Base-by-base conservation (phyloP, 176 grass and related monocot species). In the bread wheat (Triticum aestivum) region DNA sequence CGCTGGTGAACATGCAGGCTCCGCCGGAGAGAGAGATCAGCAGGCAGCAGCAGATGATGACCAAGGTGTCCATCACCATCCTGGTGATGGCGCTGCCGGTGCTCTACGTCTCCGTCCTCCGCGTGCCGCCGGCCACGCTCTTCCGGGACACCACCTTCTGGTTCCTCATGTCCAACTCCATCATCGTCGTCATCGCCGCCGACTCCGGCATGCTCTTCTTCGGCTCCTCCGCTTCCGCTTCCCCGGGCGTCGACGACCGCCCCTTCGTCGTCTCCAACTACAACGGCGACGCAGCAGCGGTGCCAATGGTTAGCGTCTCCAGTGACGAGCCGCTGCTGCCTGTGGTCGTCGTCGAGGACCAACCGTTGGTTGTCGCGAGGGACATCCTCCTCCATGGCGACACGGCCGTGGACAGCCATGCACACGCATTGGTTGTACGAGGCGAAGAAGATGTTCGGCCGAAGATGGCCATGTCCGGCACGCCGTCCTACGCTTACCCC, bases 151-250 rank as follows among this genome's bases (percentile, higher is more conserved):
- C 97, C 90, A 90, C 83, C 92, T 98, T 98, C 89, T 98, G 97
- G 97, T 98, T 98, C 88, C 92, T 98, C 89, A 94, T 96, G 88
- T 98, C 90, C 49, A 98, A 98, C 82, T 94, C 92, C 87, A 92
- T 98, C 87, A 94, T 98, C 88, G 54, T 98, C 82, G 80, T 98
- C 75, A 92, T 98, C 65, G 94, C 87, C 59, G 87, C 92, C 23
- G 97, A 98, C 86, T 94, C 92, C 42, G 97, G 94, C 69, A 73
- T 89, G 52, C 77, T 94, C 90, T 91, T 87, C 89, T 87, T 87
- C 47, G 26, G 76, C 37, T 91, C 89, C 44, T 70, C 93, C 61
- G 37, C 84, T 12, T 5, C 78, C 35, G 0, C 39, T 17, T 63
- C 83, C 9, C 6, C 13, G 13, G 29, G 37, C 21, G 27, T 56